Evolutionary conservation across 768 basidiomycete species (phyloP).

Genomic region (Tephrocybe rancida): DNA sequence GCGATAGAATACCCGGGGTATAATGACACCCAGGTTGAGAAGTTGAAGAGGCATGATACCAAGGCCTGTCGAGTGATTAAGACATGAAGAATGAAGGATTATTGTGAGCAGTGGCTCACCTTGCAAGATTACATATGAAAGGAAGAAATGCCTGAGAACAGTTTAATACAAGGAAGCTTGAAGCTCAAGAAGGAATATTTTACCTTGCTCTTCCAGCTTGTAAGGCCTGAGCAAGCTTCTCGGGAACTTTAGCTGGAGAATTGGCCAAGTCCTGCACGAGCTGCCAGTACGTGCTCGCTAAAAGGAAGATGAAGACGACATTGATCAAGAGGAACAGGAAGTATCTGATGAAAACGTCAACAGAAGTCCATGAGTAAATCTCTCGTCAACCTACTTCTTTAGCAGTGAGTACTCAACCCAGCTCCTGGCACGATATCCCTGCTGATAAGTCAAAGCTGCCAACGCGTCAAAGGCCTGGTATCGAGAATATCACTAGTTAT

Average conservation of each 20-base stretch:
- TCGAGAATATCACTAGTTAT: background rate
- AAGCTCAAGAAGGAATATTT: constrained; percentile 18
- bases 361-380: background rate
- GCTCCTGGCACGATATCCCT: constrained; percentile 88
- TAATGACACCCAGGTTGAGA: constrained; percentile 86
- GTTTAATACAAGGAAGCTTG: constrained; percentile 5
- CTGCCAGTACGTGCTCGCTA: constrained; percentile 91
- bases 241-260: constrained; percentile 91
- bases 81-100: constrained; percentile 7
- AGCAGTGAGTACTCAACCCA: constrained; percentile 93
- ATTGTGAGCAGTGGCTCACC: constrained; percentile 36
- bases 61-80: constrained; percentile 51
- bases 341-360: constrained; percentile 59
- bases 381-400: constrained; percentile 67
- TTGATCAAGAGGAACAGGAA: constrained; percentile 91
- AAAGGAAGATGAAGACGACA: constrained; percentile 92
- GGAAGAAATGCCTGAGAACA: constrained; percentile 68
- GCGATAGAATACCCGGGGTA: constrained; percentile 76
- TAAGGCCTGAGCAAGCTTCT: constrained; percentile 86
- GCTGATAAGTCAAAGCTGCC: constrained; percentile 77
- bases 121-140: constrained; percentile 85
- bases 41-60: constrained; percentile 97
- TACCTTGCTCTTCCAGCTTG: constrained; percentile 76
- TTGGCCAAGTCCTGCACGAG: constrained; percentile 91
- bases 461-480: constrained; percentile 3